Base-by-base conservation (phyloP, 768 basidiomycete species). In the Saitozyma sp. region DNA sequence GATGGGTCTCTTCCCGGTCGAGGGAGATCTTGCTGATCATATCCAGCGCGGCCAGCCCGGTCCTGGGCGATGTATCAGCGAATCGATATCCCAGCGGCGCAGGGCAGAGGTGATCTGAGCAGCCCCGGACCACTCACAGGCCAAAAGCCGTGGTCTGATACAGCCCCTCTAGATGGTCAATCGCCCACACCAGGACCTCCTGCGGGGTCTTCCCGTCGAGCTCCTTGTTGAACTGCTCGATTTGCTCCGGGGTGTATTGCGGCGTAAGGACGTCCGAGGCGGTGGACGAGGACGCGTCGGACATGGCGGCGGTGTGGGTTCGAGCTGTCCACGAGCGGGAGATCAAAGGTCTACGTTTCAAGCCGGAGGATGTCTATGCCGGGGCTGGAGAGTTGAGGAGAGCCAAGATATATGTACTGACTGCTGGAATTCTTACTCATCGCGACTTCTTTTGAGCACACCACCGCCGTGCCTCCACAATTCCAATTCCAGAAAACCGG, bases 71-170 rank as follows among this genome's bases (percentile, higher is more conserved):
- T 51, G 41, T 10, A 52, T 52, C 54, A 68, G 57, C 42, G 5
- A 29, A 29, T 2, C 20, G n/a, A 6, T 55, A 16, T 49, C 50
- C 49, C 11, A 17, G 11, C 14, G n/a, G n/a, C 20, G 9, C 8
- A 43, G 13, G 16, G 10, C 16, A 45, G 17, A 37, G 20, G 19
- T 11, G 42, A 53, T 20, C n/a, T 52, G 41, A 46, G n/a, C 45
- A 46, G 45, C 45, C 2, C 13, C 11, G 45, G 29, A 29, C 29
- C 0, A 74, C 79, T 73, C 54, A 80, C 62, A 97, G 84, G 8
- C 96, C 96, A 74, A 99, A 95, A 0, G 96, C 95, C 6, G 95
- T 98, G 7, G 96, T 97, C 78, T 99, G 95, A 79, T 87, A 87
- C 17, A 98, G 82, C 8, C 84, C 84, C 0, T 92, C 89, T 16